Percentiles rank a stretch among this genome's conserved stretches.
Conservation (phyloP, 352 stramenopile genomes). For the Peronospora farinosa region DNA sequence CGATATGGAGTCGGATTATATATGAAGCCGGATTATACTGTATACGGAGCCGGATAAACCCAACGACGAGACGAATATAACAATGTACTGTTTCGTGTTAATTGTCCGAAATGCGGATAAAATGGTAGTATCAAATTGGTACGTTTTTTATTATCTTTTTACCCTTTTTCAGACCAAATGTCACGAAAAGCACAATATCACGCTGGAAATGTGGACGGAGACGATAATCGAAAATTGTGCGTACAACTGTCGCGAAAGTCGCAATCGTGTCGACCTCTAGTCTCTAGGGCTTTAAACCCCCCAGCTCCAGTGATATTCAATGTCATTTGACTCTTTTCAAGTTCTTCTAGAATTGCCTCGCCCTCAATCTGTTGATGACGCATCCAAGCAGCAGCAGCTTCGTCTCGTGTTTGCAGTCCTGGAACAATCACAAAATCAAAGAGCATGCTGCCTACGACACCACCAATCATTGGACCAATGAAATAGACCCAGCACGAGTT, state of each 20-base stretch:
- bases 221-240: constrained; percentile 32
- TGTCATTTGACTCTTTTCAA: constrained; percentile 29
- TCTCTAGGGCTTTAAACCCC: constrained; percentile 15
- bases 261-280: constrained; percentile 24
- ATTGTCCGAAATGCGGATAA: neutral
- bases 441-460: constrained; percentile 39
- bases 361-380: constrained; percentile 25
- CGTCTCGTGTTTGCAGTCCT: constrained; percentile 19
- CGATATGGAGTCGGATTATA: constrained; percentile 1
- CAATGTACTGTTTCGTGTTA: neutral
- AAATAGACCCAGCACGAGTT: constrained; percentile 65
- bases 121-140: no score
- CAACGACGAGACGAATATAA: neutral
- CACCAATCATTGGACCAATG: constrained; percentile 50
- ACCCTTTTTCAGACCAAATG: no score
- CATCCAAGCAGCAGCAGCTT: constrained; percentile 26
- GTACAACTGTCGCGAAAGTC: constrained; percentile 35
- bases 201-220: constrained; percentile 16
- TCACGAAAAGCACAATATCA: constrained; percentile 2
- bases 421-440: constrained; percentile 45
- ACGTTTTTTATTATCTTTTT: no score
- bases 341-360: constrained; percentile 28
- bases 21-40: no score
- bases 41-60: no score
- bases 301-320: constrained; percentile 15